These are phyloP conservation scores for Hyaloraphidium curvatum DNA, from an alignment of 192 early-diverging fungal species.

Conservation along the genomic window DNA sequence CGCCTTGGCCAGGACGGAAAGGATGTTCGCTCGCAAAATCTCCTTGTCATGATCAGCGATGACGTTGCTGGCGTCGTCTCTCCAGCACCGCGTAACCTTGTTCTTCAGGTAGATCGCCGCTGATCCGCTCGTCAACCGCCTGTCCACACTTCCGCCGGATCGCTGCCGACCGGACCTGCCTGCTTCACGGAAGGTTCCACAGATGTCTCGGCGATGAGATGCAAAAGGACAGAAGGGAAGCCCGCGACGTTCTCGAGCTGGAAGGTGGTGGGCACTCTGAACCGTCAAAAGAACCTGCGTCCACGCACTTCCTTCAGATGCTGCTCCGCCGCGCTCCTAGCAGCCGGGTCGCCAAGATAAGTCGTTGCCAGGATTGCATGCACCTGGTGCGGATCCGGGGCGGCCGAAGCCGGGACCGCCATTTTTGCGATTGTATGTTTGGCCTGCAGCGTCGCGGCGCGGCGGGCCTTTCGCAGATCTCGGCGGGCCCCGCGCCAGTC, in stretches of 20 bases:
- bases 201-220: constrained; percentile 11
- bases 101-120: constrained; percentile 84
- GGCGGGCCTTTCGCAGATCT: too few relatives aligned
- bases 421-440: too few relatives aligned
- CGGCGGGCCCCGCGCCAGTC: too few relatives aligned
- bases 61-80: constrained; percentile 12
- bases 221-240: constrained; percentile 26
- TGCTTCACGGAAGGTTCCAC: constrained; percentile 14
- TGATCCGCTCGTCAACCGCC: constrained; percentile 1
- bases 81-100: constrained; percentile 52
- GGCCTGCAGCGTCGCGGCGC: too few relatives aligned
- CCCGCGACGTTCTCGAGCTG: constrained; percentile 24
- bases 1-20: constrained; percentile 48
- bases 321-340: too few relatives aligned
- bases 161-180: constrained; percentile 11
- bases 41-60: constrained; percentile 50
- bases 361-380: too few relatives aligned
- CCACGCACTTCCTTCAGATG: too few relatives aligned
- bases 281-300: too few relatives aligned
- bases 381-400: too few relatives aligned
- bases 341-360: too few relatives aligned
- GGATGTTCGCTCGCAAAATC: constrained; percentile 48
- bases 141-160: neutral
- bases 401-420: too few relatives aligned
- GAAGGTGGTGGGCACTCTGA: too few relatives aligned